Evolutionary conservation across 257 asterid genomes (phyloP), one percentile per base, ranked within the genome.

Genomic region (Cordia subcordata): DNA sequence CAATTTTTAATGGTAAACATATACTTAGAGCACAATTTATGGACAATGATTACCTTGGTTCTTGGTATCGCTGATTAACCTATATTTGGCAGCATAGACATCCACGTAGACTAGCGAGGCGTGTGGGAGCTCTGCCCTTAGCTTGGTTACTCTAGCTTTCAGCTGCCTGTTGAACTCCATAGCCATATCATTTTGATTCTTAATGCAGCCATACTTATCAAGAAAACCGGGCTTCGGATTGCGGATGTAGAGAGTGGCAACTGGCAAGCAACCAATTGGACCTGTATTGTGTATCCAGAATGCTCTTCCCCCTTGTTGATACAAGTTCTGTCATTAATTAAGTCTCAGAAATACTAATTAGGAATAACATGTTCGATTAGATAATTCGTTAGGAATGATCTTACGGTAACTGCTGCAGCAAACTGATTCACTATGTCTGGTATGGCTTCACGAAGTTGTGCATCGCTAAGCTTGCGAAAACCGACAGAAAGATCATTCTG

Each of bases 231-330:
- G 67, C 5, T 62, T 45, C 1, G 73, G 77, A 39, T 63, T 60
- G 61, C 32, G 27, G 17, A 69, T 10, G 27, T 68, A 23, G 37
- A 72, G 13, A 23, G 66, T 42, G 12, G 72, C 61, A 13, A 66
- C 65, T 8, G 89, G 84, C 45, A 77, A 59, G 51, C 86, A 82
- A 51, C 89, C 86, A 60, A 77, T 55, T 1, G 86, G 86, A n/a
- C 82, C 84, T 4, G 74, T 64, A 22, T 82, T 79, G 10, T 82
- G 86, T 18, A 82, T 82, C 89, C 89, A 82, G 11, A 82, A 68
- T 5, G 79, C 47, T 61, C 89, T 77, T 14, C 82, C 89, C 32
- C 82, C 82, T 9, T 46, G 65, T 19, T 56, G 60, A 53, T 82
- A 75, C 33, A 77, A n/a, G 42, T 71, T 61, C 88, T 82, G 63